Evolutionary conservation across 2,329 filamentous ascomycete genomes (phyloP).

Genomic region (Ophioceras dolichostomum): DNA sequence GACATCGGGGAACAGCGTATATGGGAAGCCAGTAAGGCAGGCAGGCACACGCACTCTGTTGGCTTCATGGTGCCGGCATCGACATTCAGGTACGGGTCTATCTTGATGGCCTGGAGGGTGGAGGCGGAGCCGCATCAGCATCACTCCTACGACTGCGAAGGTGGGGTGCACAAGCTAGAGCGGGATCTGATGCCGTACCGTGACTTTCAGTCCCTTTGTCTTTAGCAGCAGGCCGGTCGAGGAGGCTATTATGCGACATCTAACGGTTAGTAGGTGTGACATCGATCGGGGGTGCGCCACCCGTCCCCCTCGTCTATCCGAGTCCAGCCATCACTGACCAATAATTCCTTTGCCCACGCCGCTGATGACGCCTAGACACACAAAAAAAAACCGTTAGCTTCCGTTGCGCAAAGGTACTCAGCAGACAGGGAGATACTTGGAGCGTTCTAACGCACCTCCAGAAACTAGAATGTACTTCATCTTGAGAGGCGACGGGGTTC

Average conservation of each 20-base stretch:
- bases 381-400: too few relatives aligned
- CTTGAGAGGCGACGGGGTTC: too few relatives aligned
- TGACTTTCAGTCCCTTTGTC: conserved; percentile 65
- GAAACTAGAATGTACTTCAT: conserved; percentile 14
- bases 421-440: background rate
- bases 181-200: too few relatives aligned
- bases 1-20: background rate
- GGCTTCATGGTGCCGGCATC: conserved; percentile 22
- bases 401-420: background rate
- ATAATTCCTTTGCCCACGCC: conserved; percentile 14
- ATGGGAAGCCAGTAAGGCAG: background rate
- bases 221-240: conserved; percentile 57
- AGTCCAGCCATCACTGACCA: too few relatives aligned
- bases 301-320: background rate
- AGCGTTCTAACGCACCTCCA: conserved; percentile 8
- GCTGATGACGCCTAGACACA: conserved; percentile 11
- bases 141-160: too few relatives aligned
- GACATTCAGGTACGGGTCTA: conserved; percentile 36
- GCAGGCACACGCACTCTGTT: conserved; percentile 16
- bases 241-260: conserved; percentile 2
- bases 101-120: conserved; percentile 27
- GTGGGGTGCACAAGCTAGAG: too few relatives aligned
- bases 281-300: background rate
- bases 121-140: too few relatives aligned
- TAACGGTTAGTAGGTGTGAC: background rate